A percentile compares a stretch with the other conserved stretches of the same genome.
Conservation (phyloP, 495 filamentous ascomycete species). For the Aspergillus indologenus region DNA sequence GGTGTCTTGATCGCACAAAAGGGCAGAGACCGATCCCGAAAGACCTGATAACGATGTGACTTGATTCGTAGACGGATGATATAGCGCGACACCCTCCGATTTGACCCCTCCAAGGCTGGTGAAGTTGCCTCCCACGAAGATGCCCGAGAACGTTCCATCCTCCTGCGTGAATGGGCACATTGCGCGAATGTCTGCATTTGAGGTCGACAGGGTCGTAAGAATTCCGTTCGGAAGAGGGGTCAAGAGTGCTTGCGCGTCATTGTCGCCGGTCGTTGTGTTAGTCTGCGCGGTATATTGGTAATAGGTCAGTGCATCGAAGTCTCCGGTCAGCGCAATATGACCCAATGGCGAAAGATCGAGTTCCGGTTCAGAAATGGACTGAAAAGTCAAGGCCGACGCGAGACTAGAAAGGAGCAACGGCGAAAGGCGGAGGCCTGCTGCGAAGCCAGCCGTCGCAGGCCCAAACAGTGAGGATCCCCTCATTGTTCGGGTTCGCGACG, state of each 20-base stretch:
- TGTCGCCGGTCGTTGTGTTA: constrained; percentile 59
- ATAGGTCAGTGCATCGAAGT: constrained; percentile 88
- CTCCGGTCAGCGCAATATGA: constrained; percentile 79
- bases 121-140: constrained; percentile 92
- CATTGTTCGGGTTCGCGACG: constrained; percentile 51
- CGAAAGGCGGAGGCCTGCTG: constrained; percentile 38
- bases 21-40: constrained; percentile 71
- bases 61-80: constrained; percentile 62
- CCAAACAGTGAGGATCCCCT: constrained; percentile 55
- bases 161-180: constrained; percentile 79
- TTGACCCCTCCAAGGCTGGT: constrained; percentile 79
- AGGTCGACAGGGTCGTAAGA: constrained; percentile 65
- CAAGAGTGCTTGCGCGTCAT: constrained; percentile 79
- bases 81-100: constrained; percentile 76
- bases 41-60: constrained; percentile 75
- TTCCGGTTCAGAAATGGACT: constrained; percentile 67
- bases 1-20: constrained; percentile 79
- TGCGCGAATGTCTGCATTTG: constrained; percentile 78
- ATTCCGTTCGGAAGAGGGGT: constrained; percentile 81
- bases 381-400: constrained; percentile 65
- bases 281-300: constrained; percentile 81
- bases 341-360: constrained; percentile 81
- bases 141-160: constrained; percentile 64
- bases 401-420: constrained; percentile 41
- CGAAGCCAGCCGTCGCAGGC: constrained; percentile 50